Evolutionary conservation across 768 basidiomycete species (phyloP), one percentile per base, ranked within the genome.

Genomic region (Melanogaster broomeanus): DNA sequence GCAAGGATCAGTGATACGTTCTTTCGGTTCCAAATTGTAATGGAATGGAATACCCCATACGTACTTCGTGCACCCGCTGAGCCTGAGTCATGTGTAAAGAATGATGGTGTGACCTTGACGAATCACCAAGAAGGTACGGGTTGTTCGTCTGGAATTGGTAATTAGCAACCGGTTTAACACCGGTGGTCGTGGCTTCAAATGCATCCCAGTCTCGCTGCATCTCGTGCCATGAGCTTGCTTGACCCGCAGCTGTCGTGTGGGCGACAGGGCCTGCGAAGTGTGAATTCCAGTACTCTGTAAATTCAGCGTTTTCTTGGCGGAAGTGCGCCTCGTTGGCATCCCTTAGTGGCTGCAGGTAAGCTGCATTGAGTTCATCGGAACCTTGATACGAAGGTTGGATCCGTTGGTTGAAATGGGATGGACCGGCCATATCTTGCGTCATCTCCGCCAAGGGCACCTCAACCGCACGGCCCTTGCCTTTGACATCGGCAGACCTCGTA

Each of bases 131-230:
- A 21, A 90, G 59, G 69, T 93, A 94, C 13, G 91, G 91, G 62
- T 93, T 94, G 60, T 84, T 81, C 21, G 68, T 59, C 68, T 88
- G 88, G 70, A 94, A 94, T 59, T 78, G 79, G 66, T 94, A 94
- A 49, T 67, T 68, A 18, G 67, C 59, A 12, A 86, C 66, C 10
- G 76, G 76, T 57, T 74, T 77, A 49, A 93, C 77, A 0, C 89
- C 90, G 0, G 78, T 66, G 1, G 82, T 65, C 6, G 85, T 88
- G 1, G 88, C 89, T 64, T 93, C 91, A 49, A 89, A 90, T 4
- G 71, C 71, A 59, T 95, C 92, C 91, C 91, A 95, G 52, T 86
- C 84, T 11, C 71, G 66, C 66, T 93, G 90, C 54, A 96, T 66
- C 27, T 68, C 68, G 55, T 82, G 77, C 92, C 92, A 94, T 45